Evolutionary conservation across 148 eudicot genomes (phyloP).

Genomic region (Simmondsia chinensis): DNA sequence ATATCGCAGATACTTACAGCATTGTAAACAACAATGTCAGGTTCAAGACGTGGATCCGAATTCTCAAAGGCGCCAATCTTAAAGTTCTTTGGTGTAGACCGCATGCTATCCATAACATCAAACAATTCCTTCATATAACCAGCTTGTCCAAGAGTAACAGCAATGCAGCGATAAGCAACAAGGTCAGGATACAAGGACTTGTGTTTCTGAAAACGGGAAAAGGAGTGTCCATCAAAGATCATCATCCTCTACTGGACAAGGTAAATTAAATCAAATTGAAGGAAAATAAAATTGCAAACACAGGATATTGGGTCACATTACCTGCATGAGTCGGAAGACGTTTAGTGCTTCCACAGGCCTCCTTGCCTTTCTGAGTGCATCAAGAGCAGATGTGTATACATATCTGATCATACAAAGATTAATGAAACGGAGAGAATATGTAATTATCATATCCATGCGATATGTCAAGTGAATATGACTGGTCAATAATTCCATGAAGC

Average conservation of each 20-base stretch:
- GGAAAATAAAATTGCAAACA: neutral
- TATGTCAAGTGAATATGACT: neutral
- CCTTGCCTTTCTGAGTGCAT: constrained; percentile 71
- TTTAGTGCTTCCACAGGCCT: constrained; percentile 93
- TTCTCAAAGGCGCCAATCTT: constrained; percentile 37
- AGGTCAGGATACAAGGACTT: constrained; percentile 76
- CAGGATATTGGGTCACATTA: constrained; percentile 12
- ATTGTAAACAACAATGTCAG: constrained; percentile 74
- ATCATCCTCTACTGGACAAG: neutral
- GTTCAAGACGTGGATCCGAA: constrained; percentile 82
- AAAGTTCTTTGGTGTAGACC: constrained; percentile 66
- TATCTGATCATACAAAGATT: constrained; percentile 30
- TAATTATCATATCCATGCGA: constrained; percentile 1
- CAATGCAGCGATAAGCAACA: constrained; percentile 76
- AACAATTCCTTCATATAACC: constrained; percentile 90
- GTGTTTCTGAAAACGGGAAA: constrained; percentile 47
- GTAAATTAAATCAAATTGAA: neutral
- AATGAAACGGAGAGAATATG: constrained; percentile 8
- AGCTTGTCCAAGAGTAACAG: constrained; percentile 96
- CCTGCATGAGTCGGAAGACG: constrained; percentile 71
- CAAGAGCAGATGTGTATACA: constrained; percentile 86
- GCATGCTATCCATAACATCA: constrained; percentile 86
- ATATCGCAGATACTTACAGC: constrained; percentile 56
- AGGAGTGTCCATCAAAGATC: constrained; percentile 9
- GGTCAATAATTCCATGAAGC: no score